A percentile compares a stretch with the other conserved stretches of the same genome.
These are phyloP conservation scores for Abrus precatorius DNA, from an alignment of 306 rosid species.

Conservation along the genomic window DNA sequence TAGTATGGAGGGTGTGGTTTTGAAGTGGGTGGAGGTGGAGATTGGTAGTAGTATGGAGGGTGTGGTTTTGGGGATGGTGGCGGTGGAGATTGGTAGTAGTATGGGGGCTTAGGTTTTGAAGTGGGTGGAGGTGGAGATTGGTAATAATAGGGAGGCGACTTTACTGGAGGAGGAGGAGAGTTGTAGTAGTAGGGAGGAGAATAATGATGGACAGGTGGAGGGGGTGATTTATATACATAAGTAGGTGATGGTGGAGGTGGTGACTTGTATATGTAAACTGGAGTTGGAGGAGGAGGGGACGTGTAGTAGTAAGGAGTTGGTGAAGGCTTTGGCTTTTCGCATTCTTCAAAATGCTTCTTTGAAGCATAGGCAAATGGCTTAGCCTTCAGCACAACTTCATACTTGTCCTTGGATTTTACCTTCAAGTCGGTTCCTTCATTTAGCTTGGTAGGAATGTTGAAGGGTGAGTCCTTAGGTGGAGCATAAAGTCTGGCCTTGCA, in stretches of 20 bases:
- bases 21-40: slow-evolving; percentile 64
- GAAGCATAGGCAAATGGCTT: slow-evolving; percentile 92
- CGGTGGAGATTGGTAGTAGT: slow-evolving; percentile 49
- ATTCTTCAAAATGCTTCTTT: slow-evolving; percentile 71
- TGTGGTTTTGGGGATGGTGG: slow-evolving; percentile 42
- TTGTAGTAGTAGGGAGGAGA: slow-evolving; percentile 23
- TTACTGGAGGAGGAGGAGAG: slow-evolving; percentile 59
- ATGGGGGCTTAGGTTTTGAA: not conserved
- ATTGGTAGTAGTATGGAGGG: slow-evolving; percentile 15
- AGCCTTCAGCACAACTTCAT: slow-evolving; percentile 77
- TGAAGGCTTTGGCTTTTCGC: slow-evolving; percentile 64
- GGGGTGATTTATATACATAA: slow-evolving; percentile 46
- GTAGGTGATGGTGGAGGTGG: slow-evolving; percentile 62
- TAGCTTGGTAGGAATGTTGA: slow-evolving; percentile 74
- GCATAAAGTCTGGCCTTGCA: slow-evolving; percentile 85
- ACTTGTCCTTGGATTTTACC: slow-evolving; percentile 75
- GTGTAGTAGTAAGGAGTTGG: slow-evolving; percentile 76
- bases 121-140: slow-evolving; percentile 65
- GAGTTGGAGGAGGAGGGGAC: slow-evolving; percentile 65
- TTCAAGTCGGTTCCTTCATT: slow-evolving; percentile 69
- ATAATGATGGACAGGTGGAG: slow-evolving; percentile 27
- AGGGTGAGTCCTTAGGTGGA: slow-evolving; percentile 80
- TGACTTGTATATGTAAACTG: slow-evolving; percentile 56
- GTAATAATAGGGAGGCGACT: slow-evolving; percentile 49
- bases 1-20: not conserved